Percentiles rank a stretch among this genome's conserved stretches.
These are phyloP conservation scores for Leccinum disarticulatum DNA, from an alignment of 768 basidiomycete genomes.

Conservation along the genomic window DNA sequence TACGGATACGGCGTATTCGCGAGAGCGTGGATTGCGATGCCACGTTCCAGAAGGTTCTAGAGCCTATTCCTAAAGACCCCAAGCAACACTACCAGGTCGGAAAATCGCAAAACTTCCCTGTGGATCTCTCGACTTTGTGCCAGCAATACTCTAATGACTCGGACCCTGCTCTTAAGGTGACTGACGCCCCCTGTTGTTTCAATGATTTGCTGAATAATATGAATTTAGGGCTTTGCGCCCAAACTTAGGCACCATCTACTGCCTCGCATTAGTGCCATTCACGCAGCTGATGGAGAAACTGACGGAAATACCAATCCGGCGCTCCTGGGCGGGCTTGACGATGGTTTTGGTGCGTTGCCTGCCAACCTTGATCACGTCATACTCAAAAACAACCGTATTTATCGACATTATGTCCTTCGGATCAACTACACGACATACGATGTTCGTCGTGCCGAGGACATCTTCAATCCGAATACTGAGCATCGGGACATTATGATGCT, in stretches of 20 bases:
- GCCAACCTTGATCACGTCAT: too few relatives aligned
- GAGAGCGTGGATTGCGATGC: neutral
- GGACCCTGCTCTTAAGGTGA: neutral
- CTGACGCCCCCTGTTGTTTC: neutral
- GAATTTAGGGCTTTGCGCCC: neutral
- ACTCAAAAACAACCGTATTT: too few relatives aligned
- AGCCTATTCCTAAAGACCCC: neutral
- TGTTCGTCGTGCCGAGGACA: too few relatives aligned
- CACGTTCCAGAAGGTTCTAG: neutral
- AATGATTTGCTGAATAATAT: neutral
- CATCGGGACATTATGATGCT: too few relatives aligned
- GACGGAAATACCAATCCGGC: too few relatives aligned
- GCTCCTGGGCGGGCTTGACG: too few relatives aligned
- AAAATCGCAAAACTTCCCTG: neutral
- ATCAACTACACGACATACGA: too few relatives aligned
- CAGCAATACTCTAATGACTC: neutral
- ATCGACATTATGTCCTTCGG: too few relatives aligned
- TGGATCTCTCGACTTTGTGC: neutral
- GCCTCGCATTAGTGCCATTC: neutral
- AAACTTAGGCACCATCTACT: neutral
- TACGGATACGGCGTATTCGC: neutral
- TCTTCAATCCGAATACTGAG: too few relatives aligned
- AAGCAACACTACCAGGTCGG: neutral
- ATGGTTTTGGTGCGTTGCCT: too few relatives aligned
- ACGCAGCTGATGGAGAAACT: too few relatives aligned